Evolutionary conservation across 2,329 filamentous ascomycete genomes (phyloP).

Genomic region (Xylariaceae sp.): DNA sequence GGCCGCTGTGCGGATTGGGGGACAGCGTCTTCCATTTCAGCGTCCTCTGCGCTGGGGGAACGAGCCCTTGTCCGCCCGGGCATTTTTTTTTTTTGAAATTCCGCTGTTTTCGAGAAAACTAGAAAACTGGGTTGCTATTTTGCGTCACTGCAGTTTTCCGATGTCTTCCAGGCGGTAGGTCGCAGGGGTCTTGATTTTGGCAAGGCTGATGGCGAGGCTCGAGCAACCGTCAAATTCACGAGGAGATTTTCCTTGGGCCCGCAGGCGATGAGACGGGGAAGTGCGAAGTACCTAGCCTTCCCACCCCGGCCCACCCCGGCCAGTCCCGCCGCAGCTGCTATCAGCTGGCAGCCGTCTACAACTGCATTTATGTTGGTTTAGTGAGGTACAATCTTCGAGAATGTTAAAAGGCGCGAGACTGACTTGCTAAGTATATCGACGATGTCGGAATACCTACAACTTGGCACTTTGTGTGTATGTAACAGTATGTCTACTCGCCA

Average conservation of each 20-base stretch:
- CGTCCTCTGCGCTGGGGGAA: constrained; percentile 25
- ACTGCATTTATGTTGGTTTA: too few relatives aligned
- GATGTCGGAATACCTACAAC: too few relatives aligned
- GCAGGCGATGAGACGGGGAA: not conserved
- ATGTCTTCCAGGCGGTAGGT: too few relatives aligned
- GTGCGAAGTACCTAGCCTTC: too few relatives aligned
- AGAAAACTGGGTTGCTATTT: too few relatives aligned
- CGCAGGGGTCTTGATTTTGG: constrained; percentile 3
- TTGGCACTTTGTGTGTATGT: too few relatives aligned
- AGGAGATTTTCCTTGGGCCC: constrained; percentile 11
- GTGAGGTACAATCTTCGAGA: too few relatives aligned
- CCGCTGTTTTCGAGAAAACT: not conserved
- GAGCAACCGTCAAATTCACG: not conserved
- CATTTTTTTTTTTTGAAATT: constrained; percentile 19
- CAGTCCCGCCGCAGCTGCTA: constrained; percentile 2
- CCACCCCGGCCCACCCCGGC: not conserved
- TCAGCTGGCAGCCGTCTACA: not conserved
- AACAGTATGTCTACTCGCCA: too few relatives aligned
- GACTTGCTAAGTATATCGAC: too few relatives aligned
- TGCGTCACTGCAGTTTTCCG: too few relatives aligned
- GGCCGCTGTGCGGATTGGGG: constrained; percentile 31
- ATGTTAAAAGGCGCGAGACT: too few relatives aligned
- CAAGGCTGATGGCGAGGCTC: constrained; percentile 12
- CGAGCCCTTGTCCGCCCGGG: constrained; percentile 24
- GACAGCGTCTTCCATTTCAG: constrained; percentile 31